phyloP scores from a whole-genome alignment of 768 basidiomycete species.

The Daedaleopsis nitida region DNA sequence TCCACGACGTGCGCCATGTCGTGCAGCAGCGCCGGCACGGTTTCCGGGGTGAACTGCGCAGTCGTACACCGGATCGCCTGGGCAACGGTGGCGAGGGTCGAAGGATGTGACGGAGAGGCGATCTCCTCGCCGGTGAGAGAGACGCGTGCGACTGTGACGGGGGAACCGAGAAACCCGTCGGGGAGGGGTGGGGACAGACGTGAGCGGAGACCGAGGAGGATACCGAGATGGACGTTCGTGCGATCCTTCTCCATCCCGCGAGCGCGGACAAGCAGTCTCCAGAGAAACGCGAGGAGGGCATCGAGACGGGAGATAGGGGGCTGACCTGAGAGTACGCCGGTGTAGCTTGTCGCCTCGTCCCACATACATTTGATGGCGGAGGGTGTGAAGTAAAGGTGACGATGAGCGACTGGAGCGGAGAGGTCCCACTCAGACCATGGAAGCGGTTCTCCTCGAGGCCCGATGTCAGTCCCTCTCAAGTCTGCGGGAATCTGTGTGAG shows the following conservation, averaged over 20 bases:
- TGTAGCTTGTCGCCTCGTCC: slow-evolving; percentile 24
- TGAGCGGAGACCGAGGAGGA: slow-evolving; percentile 31
- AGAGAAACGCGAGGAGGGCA: slow-evolving; percentile 39
- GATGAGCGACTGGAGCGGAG: slow-evolving; percentile 9
- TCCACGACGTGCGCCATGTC: slow-evolving; percentile 35
- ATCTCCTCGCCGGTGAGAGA: slow-evolving; percentile 15
- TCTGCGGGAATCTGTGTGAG: slow-evolving; percentile 1
- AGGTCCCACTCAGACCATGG: slow-evolving; percentile 16
- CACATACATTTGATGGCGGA: slow-evolving; percentile 36
- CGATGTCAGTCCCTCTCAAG: slow-evolving; percentile 6
- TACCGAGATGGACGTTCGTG: slow-evolving; percentile 29
- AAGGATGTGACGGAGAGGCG: not conserved
- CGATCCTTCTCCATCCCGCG: slow-evolving; percentile 24
- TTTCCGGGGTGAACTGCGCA: slow-evolving; percentile 26
- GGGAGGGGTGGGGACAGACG: slow-evolving; percentile 27
- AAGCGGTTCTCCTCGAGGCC: slow-evolving; percentile 1
- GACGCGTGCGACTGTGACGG: slow-evolving; percentile 33
- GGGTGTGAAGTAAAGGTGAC: slow-evolving; percentile 18
- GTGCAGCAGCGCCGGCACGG: slow-evolving; percentile 36
- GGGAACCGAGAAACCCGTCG: slow-evolving; percentile 35
- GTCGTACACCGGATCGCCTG: slow-evolving; percentile 32
- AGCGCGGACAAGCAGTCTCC: slow-evolving; percentile 37
- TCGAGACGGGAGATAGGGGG: slow-evolving; percentile 37
- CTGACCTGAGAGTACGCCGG: not conserved
- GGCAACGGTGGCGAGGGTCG: slow-evolving; percentile 26